These are phyloP conservation scores for Odonthalia washingtoniensis DNA, from an alignment of 31 red algal species.

Conservation along the genomic window DNA sequence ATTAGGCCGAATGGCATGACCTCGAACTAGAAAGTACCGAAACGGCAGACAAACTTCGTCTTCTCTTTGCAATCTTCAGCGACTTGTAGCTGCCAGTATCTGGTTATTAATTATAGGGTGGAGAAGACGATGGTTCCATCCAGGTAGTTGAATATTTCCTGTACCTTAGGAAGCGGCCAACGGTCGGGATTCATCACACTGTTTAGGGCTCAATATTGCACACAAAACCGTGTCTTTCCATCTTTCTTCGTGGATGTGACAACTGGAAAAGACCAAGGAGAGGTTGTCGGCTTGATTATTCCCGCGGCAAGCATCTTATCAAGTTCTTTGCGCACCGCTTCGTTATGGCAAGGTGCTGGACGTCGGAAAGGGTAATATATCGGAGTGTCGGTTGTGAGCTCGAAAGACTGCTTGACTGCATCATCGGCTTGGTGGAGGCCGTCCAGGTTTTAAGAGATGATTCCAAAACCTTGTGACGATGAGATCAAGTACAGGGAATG, in stretches of 20 bases:
- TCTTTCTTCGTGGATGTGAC: constrained; percentile 39
- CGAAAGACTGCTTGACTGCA: too few species aligned
- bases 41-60: constrained; percentile 33
- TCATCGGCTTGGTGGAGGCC: too few species aligned
- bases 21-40: constrained; percentile 33
- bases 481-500: too few species aligned
- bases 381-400: too few species aligned
- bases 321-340: constrained; percentile 22
- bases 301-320: constrained; percentile 24
- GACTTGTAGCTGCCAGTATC: constrained; percentile 35
- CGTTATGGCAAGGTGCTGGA: constrained; percentile 1
- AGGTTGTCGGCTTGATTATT: constrained; percentile 10
- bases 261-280: constrained; percentile 48
- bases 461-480: too few species aligned
- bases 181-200: constrained; percentile 25
- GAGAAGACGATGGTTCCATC: constrained; percentile 9
- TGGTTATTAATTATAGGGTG: constrained; percentile 9
- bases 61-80: constrained; percentile 11
- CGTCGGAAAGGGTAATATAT: neutral
- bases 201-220: constrained; percentile 39
- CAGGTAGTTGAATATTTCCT: too few species aligned
- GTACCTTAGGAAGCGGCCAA: constrained; percentile 28
- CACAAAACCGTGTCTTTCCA: constrained; percentile 25
- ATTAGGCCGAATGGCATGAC: constrained; percentile 36
- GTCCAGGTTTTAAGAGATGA: too few species aligned